These are phyloP conservation scores for Ocimum tenuiflorum DNA, from an alignment of 257 asterid genomes.

Conservation along the genomic window DNA sequence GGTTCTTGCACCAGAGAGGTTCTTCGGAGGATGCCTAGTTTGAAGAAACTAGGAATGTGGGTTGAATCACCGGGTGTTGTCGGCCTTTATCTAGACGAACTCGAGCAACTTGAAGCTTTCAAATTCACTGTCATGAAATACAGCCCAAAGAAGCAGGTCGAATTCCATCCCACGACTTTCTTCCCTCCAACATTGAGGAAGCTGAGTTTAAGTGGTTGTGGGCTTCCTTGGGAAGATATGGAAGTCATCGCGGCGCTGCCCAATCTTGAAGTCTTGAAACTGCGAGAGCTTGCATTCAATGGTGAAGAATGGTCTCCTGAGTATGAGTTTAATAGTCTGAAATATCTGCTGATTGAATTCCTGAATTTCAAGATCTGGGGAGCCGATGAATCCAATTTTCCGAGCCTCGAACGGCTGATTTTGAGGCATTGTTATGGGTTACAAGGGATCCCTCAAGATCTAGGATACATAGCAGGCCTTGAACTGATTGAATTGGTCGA, in stretches of 20 bases:
- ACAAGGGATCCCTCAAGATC: background rate
- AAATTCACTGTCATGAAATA: conserved; percentile 21
- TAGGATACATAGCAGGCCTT: conserved; percentile 5
- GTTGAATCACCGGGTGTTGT: background rate
- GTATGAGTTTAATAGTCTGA: conserved; percentile 4
- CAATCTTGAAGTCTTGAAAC: conserved; percentile 18
- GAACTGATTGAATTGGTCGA: conserved; percentile 20
- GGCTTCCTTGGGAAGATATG: conserved; percentile 27
- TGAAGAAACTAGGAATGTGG: conserved; percentile 26
- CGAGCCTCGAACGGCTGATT: conserved; percentile 3
- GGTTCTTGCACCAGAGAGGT: conserved; percentile 18
- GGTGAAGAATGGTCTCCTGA: conserved; percentile 11
- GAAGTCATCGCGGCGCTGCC: conserved; percentile 1
- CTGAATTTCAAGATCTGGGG: conserved; percentile 6
- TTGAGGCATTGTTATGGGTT: conserved; percentile 12
- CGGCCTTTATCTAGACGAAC: conserved; percentile 3
- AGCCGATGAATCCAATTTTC: background rate
- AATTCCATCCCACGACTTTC: background rate
- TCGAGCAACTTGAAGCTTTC: conserved; percentile 22
- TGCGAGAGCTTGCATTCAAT: conserved; percentile 11
- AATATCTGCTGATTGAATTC: conserved; percentile 2
- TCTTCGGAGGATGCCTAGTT: conserved; percentile 22
- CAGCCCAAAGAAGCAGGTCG: background rate
- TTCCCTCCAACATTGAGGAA: conserved; percentile 17
- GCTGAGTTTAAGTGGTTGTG: conserved; percentile 15